A percentile compares a stretch with the other conserved stretches of the same genome.
phyloP scores from a whole-genome alignment of 1,139 yeast species.

The Chernovozyma aurita region DNA sequence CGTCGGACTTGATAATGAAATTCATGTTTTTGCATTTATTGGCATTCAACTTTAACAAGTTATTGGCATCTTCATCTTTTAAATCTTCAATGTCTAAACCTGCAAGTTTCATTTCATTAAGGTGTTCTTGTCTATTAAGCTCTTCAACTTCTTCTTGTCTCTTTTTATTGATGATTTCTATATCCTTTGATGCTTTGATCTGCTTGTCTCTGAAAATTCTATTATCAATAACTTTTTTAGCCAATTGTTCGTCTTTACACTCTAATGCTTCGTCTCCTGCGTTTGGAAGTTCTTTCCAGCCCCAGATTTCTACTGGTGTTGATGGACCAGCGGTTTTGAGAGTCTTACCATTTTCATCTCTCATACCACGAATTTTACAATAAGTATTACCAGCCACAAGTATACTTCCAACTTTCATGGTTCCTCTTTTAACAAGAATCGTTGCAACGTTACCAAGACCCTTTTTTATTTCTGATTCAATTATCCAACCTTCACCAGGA shows the following conservation, averaged over 20 bases:
- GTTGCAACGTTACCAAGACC: slow-evolving; percentile 89
- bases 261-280: slow-evolving; percentile 86
- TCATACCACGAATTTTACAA: slow-evolving; percentile 82
- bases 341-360: slow-evolving; percentile 65
- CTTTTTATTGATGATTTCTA: slow-evolving; percentile 64
- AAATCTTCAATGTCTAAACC: slow-evolving; percentile 49
- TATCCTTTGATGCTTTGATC: slow-evolving; percentile 59
- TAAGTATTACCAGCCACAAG: slow-evolving; percentile 83
- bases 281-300: slow-evolving; percentile 92
- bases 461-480: slow-evolving; percentile 79
- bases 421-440: slow-evolving; percentile 75
- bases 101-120: slow-evolving; percentile 51
- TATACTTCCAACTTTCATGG: slow-evolving; percentile 62
- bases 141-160: slow-evolving; percentile 44
- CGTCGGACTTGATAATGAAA: slow-evolving; percentile 85
- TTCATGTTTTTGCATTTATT: slow-evolving; percentile 37
- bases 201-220: slow-evolving; percentile 54
- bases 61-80: slow-evolving; percentile 14
- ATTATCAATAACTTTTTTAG: slow-evolving; percentile 70
- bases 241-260: slow-evolving; percentile 67
- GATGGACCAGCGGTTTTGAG: slow-evolving; percentile 78
- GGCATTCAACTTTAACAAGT: slow-evolving; percentile 14
- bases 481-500: slow-evolving; percentile 79
- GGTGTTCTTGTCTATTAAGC: slow-evolving; percentile 46
- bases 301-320: slow-evolving; percentile 85